These are phyloP conservation scores for Allantophomopsis lycopodina DNA, from an alignment of 2,329 filamentous ascomycete genomes.

Conservation along the genomic window DNA sequence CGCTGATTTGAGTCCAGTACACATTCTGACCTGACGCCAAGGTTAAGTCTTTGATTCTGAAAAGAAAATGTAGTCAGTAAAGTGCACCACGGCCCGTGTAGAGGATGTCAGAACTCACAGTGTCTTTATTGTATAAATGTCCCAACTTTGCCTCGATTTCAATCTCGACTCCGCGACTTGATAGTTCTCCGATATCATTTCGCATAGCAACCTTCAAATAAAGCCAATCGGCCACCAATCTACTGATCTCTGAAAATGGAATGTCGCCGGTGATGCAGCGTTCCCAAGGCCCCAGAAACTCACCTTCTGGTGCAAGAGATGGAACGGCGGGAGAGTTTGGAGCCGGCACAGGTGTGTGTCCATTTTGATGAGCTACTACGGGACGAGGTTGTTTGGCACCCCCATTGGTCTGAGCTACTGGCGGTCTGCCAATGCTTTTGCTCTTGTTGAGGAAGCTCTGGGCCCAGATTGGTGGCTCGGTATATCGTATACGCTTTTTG, in stretches of 20 bases:
- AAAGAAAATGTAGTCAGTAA: too few species aligned
- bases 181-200: conserved; percentile 49
- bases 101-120: conserved; percentile 11
- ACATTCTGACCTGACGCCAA: conserved; percentile 58
- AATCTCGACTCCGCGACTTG: conserved; percentile 54
- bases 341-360: conserved; percentile 9
- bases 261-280: conserved; percentile 54
- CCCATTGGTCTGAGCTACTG: conserved; percentile 6
- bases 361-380: conserved; percentile 9
- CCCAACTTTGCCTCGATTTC: conserved; percentile 95
- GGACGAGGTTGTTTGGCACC: conserved; percentile 16
- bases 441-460: conserved; percentile 10
- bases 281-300: conserved; percentile 43
- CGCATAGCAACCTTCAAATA: conserved; percentile 57
- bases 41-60: conserved; percentile 45
- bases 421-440: conserved; percentile 2
- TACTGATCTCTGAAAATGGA: conserved; percentile 63
- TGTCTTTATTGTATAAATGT: conserved; percentile 61
- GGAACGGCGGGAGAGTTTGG: conserved; percentile 2
- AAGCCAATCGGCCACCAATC: conserved; percentile 67
- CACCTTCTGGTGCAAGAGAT: conserved; percentile 5
- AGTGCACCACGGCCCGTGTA: too few species aligned
- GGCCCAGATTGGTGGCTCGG: conserved; percentile 35
- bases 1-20: conserved; percentile 47
- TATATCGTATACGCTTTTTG: conserved; percentile 33